Evolutionary conservation across 352 stramenopile species (phyloP), one percentile per base, ranked within the genome.

Genomic region (Thalassiosira livingstoniorum): DNA sequence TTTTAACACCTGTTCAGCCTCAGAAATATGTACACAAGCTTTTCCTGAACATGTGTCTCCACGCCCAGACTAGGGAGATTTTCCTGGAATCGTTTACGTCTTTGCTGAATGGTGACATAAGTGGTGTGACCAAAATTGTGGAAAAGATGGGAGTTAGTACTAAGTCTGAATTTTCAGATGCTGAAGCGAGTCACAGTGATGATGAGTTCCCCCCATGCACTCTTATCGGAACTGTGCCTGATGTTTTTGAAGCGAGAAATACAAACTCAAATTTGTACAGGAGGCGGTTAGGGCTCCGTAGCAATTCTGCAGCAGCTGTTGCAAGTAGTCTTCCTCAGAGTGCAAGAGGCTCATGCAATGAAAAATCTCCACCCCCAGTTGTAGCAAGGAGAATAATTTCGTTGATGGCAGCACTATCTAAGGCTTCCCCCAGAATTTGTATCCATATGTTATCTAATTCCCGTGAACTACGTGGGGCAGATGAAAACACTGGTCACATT

Each of bases 361-460:
- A 89, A n/a, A 55, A 80, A 47, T 82, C 70, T 55, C 83, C 93
- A 35, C 96, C 96, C 60, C 88, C 90, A 18, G 94, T 98, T 73
- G 95, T 98, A 10, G 87, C 97, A 23, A 95, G 94, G 29, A 92
- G 96, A 25, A 96, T 98, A 45, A 86, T 98, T 21, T 86, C 95
- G 57, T 92, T 97, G 10, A 86, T 98, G 45, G 88, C 94, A 2
- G 94, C 92, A 11, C 80, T 99, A 15, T 95, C 91, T 23, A 98
- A 98, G 88, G 94, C 97, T 68, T 98, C 97, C 29, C 90, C 93
- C 0, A 92, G 96, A 18, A 96, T 98, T 70, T 92, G 94, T 15
- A 83, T 98, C 18, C 95, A 97, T 72, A 93, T 98, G 74, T 86
- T 98, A 15, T 78, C 90, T 13, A 83, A 29, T 45, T 10, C 42